Conservation (phyloP, 1,139 yeast genomes). For the Nematodospora anomalae region DNA sequence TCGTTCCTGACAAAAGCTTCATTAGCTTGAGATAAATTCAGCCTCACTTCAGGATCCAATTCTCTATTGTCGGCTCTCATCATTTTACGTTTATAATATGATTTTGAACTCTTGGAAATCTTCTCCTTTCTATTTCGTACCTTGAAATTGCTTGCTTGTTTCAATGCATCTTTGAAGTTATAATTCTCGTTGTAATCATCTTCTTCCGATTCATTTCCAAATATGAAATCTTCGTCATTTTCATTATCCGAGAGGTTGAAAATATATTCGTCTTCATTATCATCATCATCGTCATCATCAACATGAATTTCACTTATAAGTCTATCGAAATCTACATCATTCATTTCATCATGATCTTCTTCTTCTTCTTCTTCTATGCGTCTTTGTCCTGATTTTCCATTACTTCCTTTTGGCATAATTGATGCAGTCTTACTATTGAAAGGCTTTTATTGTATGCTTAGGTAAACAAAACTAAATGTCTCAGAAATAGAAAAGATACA, state of each 20-base stretch:
- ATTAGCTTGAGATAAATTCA: conserved; percentile 68
- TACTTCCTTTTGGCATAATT: neutral
- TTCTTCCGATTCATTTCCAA: conserved; percentile 14
- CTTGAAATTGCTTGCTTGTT: conserved; percentile 62
- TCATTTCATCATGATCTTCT: conserved; percentile 4
- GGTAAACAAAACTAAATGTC: too few species aligned
- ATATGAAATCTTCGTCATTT: conserved; percentile 11
- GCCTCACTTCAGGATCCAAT: conserved; percentile 70
- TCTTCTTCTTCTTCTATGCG: conserved; percentile 1
- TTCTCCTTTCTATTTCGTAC: conserved; percentile 43
- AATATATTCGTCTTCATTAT: conserved; percentile 12
- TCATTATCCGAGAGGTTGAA: conserved; percentile 10
- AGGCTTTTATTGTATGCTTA: too few species aligned
- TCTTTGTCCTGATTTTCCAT: neutral
- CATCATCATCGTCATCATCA: conserved; percentile 16
- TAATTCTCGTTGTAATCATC: conserved; percentile 47
- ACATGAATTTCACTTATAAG: conserved; percentile 15
- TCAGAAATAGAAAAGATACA: conserved; percentile 1
- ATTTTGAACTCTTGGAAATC: conserved; percentile 30
- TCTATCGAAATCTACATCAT: conserved; percentile 16
- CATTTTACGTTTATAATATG: conserved; percentile 34
- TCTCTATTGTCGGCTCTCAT: conserved; percentile 43
- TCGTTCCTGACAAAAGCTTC: conserved; percentile 74
- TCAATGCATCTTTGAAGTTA: conserved; percentile 58
- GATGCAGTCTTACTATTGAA: too few species aligned